A percentile compares a stretch with the other conserved stretches of the same genome.
phyloP scores from a whole-genome alignment of 139 green algal species.

The Picochlorum sp. region DNA sequence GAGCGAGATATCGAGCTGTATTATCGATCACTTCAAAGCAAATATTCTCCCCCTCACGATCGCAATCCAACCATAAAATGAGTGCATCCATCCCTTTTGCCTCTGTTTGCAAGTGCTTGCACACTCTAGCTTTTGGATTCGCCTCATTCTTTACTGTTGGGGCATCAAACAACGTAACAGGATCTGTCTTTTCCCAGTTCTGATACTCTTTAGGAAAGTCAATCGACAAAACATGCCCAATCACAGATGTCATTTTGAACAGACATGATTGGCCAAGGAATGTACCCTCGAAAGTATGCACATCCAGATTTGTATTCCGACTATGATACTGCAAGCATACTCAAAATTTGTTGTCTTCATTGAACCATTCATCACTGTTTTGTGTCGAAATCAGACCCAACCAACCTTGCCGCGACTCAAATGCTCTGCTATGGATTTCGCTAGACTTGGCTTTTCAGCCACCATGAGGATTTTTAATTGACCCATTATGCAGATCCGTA shows the following conservation, averaged over 20 bases:
- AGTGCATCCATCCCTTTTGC: conserved; percentile 48
- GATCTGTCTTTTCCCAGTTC: conserved; percentile 76
- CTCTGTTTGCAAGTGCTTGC: conserved; percentile 65
- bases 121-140: conserved; percentile 76
- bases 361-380: background rate
- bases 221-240: conserved; percentile 53
- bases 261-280: conserved; percentile 49
- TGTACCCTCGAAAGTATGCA: conserved; percentile 62
- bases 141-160: conserved; percentile 66
- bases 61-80: conserved; percentile 85
- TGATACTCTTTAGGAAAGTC: conserved; percentile 79
- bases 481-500: background rate
- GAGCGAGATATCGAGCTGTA: conserved; percentile 43
- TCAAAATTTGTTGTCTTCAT: no score
- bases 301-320: conserved; percentile 45
- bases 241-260: conserved; percentile 73
- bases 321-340: conserved; percentile 17
- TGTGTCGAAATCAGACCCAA: background rate
- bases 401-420: conserved; percentile 51
- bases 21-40: conserved; percentile 88
- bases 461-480: conserved; percentile 60
- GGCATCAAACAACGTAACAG: conserved; percentile 71
- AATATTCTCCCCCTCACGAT: conserved; percentile 87
- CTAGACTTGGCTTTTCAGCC: conserved; percentile 78
- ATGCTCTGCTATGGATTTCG: conserved; percentile 61